These are phyloP conservation scores for Teratosphaeria gauchensis DNA, from an alignment of 2,329 filamentous ascomycete species.

Conservation along the genomic window DNA sequence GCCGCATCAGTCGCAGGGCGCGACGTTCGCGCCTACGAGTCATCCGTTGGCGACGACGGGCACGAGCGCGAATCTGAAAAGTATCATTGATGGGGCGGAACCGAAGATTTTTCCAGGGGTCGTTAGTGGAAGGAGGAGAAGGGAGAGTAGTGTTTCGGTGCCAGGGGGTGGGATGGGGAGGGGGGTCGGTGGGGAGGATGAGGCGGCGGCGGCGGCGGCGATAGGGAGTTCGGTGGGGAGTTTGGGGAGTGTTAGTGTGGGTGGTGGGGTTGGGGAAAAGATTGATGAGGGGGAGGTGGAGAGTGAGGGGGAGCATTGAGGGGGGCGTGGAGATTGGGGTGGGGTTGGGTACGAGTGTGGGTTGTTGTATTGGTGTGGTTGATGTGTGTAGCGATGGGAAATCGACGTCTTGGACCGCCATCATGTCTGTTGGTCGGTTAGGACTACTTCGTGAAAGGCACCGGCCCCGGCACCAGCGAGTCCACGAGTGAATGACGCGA, in stretches of 20 bases:
- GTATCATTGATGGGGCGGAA: slow-evolving; percentile 45
- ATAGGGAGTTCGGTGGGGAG: not conserved
- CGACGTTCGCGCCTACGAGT: slow-evolving; percentile 7
- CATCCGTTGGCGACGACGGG: slow-evolving; percentile 31
- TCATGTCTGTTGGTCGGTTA: too few relatives aligned
- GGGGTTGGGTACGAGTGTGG: too few relatives aligned
- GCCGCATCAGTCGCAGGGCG: not conserved
- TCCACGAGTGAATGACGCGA: too few relatives aligned
- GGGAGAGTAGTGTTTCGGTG: slow-evolving; percentile 1
- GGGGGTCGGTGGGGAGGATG: not conserved
- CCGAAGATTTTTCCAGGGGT: slow-evolving; percentile 65
- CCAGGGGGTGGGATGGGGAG: not conserved
- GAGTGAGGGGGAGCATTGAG: not conserved
- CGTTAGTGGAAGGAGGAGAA: slow-evolving; percentile 39
- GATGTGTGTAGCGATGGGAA: too few relatives aligned
- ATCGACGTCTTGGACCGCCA: too few relatives aligned
- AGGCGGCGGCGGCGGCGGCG: not conserved
- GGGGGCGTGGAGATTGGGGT: not conserved
- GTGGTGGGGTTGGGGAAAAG: too few relatives aligned
- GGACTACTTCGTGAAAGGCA: too few relatives aligned
- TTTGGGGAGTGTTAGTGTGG: not conserved
- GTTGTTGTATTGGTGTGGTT: too few relatives aligned
- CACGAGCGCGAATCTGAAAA: slow-evolving; percentile 37
- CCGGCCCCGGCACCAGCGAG: too few relatives aligned
- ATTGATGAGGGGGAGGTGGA: not conserved